A percentile compares a stretch with the other conserved stretches of the same genome.
These are phyloP conservation scores for Murraya koenigii DNA, from an alignment of 345 rosid species.

Conservation along the genomic window DNA sequence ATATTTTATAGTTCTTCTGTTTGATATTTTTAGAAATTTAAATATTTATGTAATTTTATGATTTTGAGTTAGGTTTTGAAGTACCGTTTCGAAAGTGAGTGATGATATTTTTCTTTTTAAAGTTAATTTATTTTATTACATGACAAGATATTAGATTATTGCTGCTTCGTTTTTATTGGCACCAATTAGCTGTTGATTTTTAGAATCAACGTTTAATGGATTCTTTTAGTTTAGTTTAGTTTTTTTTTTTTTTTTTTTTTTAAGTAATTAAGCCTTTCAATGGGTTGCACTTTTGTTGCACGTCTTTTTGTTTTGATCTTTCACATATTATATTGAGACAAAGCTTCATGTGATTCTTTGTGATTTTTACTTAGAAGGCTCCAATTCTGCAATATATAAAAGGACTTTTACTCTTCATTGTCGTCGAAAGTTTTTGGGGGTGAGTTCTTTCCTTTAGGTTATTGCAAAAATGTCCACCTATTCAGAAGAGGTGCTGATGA, in stretches of 20 bases:
- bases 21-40: constrained; percentile 5
- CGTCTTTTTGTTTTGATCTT: not conserved
- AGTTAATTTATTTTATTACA: not conserved
- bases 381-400: not conserved
- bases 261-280: not conserved
- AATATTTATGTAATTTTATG: not conserved
- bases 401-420: not conserved
- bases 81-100: not conserved
- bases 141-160: not conserved
- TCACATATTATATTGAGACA: not conserved
- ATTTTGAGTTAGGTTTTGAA: not conserved
- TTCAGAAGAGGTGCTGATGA: not conserved
- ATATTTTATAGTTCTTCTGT: not conserved
- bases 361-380: not conserved
- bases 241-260: no score
- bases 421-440: not conserved
- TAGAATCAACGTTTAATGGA: not conserved
- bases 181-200: not conserved
- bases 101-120: not conserved
- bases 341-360: not conserved
- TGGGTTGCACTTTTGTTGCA: not conserved
- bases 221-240: not conserved
- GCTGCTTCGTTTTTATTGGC: not conserved
- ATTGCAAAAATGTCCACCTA: not conserved
- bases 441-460: not conserved